Conservation (phyloP, 2,329 filamentous ascomycete genomes). For the Botrytis squamosa region DNA sequence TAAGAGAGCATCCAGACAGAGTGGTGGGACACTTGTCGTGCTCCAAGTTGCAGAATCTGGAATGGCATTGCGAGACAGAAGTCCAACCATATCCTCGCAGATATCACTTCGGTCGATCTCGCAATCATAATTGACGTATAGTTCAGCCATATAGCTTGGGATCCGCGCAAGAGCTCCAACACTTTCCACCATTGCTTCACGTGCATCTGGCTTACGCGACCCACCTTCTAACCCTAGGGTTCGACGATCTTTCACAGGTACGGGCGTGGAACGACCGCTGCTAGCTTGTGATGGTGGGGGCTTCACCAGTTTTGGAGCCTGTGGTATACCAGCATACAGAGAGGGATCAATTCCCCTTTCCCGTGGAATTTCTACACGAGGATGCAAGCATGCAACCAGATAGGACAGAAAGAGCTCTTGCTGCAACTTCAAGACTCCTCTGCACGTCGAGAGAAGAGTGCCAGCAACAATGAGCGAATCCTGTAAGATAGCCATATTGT, state of each 20-base stretch:
- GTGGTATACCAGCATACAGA: constrained; percentile 89
- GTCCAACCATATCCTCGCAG: constrained; percentile 91
- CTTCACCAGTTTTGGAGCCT: constrained; percentile 84
- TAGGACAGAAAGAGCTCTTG: constrained; percentile 96
- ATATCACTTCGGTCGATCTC: constrained; percentile 87
- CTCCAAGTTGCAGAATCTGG: constrained; percentile 98
- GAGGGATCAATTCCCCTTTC: constrained; percentile 88
- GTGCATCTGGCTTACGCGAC: constrained; percentile 85
- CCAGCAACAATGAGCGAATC: constrained; percentile 90
- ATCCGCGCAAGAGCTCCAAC: constrained; percentile 89
- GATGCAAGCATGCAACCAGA: constrained; percentile 88
- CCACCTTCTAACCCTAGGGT: constrained; percentile 91
- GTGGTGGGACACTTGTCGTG: constrained; percentile 92
- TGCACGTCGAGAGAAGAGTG: constrained; percentile 86
- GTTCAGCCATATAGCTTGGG: constrained; percentile 89
- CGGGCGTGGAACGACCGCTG: constrained; percentile 85
- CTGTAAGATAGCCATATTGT: constrained; percentile 92
- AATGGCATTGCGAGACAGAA: constrained; percentile 89
- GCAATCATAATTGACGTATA: constrained; percentile 98
- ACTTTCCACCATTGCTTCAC: constrained; percentile 98
- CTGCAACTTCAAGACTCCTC: constrained; percentile 87
- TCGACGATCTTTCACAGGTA: constrained; percentile 87
- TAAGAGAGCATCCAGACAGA: constrained; percentile 89
- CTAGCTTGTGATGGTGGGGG: constrained; percentile 67
- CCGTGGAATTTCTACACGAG: constrained; percentile 87